A percentile compares a stretch with the other conserved stretches of the same genome.
phyloP scores from a whole-genome alignment of 2,329 filamentous ascomycete genomes.

The Lecanoromycetidae sp. region DNA sequence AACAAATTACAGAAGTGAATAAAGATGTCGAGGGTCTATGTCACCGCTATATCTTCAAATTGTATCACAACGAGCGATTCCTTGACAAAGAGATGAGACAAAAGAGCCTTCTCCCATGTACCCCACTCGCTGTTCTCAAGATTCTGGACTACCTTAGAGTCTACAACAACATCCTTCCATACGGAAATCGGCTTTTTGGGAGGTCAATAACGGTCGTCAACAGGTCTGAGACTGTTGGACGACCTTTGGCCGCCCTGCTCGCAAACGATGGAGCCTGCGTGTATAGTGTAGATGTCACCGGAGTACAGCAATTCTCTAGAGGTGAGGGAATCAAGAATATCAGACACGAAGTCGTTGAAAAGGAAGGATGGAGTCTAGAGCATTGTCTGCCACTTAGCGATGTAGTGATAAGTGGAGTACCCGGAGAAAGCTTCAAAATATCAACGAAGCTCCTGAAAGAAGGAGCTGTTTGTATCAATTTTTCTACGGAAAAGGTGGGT shows the following conservation, averaged over 20 bases:
- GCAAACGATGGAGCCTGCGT: conserved; percentile 94
- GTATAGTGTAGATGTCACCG: conserved; percentile 86
- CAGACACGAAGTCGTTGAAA: conserved; percentile 76
- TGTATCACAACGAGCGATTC: conserved; percentile 98
- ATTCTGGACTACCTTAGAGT: conserved; percentile 91
- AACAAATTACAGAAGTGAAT: conserved; percentile 77
- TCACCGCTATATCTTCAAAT: conserved; percentile 93
- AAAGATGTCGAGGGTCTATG: conserved; percentile 96
- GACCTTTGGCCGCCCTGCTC: conserved; percentile 79
- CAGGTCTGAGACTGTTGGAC: conserved; percentile 86
- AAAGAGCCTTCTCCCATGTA: conserved; percentile 92
- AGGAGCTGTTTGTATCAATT: conserved; percentile 97
- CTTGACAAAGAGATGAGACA: conserved; percentile 68
- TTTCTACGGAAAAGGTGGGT: conserved; percentile 69
- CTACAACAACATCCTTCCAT: conserved; percentile 88
- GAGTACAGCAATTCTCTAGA: conserved; percentile 82
- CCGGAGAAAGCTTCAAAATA: conserved; percentile 78
- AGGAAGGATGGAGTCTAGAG: conserved; percentile 65
- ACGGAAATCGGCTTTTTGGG: conserved; percentile 85
- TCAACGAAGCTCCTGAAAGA: conserved; percentile 71
- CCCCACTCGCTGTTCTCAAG: conserved; percentile 90
- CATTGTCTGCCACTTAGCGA: conserved; percentile 79
- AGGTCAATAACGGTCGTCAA: conserved; percentile 96
- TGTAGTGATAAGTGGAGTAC: conserved; percentile 89
- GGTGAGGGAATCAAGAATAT: conserved; percentile 75